Evolutionary conservation across 2,329 filamentous ascomycete species (phyloP).

Genomic region (Zelopaecilomyces penicillatus): DNA sequence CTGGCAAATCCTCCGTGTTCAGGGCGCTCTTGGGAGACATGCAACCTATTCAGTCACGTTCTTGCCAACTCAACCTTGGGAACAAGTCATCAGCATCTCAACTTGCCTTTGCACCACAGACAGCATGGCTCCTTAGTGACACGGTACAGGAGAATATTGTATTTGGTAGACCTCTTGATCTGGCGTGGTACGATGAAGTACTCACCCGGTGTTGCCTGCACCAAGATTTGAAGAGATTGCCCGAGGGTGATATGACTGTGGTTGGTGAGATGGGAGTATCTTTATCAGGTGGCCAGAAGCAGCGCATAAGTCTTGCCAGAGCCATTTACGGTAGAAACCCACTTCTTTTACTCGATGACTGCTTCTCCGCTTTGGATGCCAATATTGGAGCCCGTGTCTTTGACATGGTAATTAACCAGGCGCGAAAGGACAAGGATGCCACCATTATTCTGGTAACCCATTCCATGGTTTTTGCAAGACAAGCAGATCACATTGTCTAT

Average conservation of each 20-base stretch:
- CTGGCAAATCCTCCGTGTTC: conserved; percentile 17
- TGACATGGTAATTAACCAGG: conserved; percentile 12
- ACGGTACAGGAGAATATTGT: conserved; percentile 47
- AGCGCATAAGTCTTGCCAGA: conserved; percentile 82
- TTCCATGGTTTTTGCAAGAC: conserved; percentile 27
- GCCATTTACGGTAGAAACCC: conserved; percentile 79
- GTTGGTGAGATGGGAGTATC: conserved; percentile 89
- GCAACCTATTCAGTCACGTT: conserved; percentile 12
- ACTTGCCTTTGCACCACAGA: conserved; percentile 16
- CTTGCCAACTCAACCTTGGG: conserved; percentile 11
- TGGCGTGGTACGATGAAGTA: conserved; percentile 54
- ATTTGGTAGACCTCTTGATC: conserved; percentile 49
- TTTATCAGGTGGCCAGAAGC: conserved; percentile 84
- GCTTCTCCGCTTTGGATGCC: conserved; percentile 56
- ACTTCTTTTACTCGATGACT: conserved; percentile 79
- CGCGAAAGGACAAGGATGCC: conserved; percentile 9
- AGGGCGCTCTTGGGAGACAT: conserved; percentile 16
- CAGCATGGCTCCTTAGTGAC: conserved; percentile 18
- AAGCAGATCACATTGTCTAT: conserved; percentile 56
- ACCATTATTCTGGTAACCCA: conserved; percentile 18
- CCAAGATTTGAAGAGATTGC: conserved; percentile 71
- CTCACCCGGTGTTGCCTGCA: conserved; percentile 56
- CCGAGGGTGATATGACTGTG: conserved; percentile 75
- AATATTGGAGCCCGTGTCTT: conserved; percentile 11
- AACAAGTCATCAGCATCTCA: background rate